Conservation (phyloP, 2,329 filamentous ascomycete species). For the Trichoderma asperellum region DNA sequence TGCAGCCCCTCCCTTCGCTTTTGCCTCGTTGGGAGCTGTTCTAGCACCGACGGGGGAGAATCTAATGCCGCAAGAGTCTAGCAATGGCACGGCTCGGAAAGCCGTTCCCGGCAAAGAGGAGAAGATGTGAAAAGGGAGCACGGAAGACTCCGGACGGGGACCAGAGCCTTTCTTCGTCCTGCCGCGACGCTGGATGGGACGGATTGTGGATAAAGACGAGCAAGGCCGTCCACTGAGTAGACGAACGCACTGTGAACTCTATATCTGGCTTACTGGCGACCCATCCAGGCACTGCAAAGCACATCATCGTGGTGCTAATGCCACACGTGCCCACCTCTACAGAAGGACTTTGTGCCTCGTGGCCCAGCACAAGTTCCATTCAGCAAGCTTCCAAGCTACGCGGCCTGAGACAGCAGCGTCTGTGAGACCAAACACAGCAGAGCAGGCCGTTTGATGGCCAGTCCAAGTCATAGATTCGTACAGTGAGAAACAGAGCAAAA, state of each 20-base stretch:
- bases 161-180: not conserved
- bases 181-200: not conserved
- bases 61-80: conserved; percentile 9
- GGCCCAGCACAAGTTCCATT: not conserved
- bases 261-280: not conserved
- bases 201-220: not conserved
- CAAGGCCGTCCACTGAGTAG: not conserved
- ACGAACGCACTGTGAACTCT: conserved; percentile 17
- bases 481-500: not conserved
- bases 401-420: conserved; percentile 5
- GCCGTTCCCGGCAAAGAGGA: conserved; percentile 18
- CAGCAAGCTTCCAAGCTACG: not conserved
- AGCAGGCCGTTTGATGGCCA: not conserved
- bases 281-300: conserved; percentile 15
- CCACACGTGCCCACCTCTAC: conserved; percentile 12
- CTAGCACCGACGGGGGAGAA: not conserved
- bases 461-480: not conserved
- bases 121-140: not conserved
- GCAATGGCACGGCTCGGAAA: conserved; percentile 24
- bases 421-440: conserved; percentile 2
- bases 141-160: conserved; percentile 4
- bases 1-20: conserved; percentile 14
- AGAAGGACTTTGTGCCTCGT: not conserved
- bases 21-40: not conserved
- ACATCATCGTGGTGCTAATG: conserved; percentile 7